Base-by-base conservation (phyloP, 2,329 filamentous ascomycete genomes). In the Aspergillus sp. region DNA sequence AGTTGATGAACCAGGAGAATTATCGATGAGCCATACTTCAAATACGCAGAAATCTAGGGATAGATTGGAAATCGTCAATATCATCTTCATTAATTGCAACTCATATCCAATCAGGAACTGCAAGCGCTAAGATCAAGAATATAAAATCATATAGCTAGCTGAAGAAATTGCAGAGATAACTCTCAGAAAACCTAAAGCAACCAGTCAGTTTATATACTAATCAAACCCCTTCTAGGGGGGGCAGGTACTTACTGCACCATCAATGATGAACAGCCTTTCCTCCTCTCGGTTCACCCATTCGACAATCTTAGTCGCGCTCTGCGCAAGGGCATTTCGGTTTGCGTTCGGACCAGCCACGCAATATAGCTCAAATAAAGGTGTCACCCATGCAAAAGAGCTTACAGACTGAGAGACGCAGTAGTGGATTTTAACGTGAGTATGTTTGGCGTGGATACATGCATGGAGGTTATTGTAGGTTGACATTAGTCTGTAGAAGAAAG, bases 181-280 rank as follows among this genome's bases (percentile, higher is more conserved):
- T 19, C 19, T 19, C 19, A 19, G 19, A 59, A 59, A 31, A 59
- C 54, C 57, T 59, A 36, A 36, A 8, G 1, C 30, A 11, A 27
- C 28, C 29, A 6, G 37, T 57, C 12, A 54, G 34, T 19, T 19
- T 19, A 19, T 4, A 19, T 19, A 19, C 19, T 19, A 19, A 19
- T 19, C 19, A 19, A 19, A 19, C 19, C 2, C 19, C 19, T 19
- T 19, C 4, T 19, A 19, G 19, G 4, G 19, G 19, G 19, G 19
- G 4, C 19, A 19, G 19, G 28, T 35, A 62, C 67, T 49, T 54
- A 97, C 91, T 35, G 90, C 93, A n/a, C 93, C 94, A 1, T 93
- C 93, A 61, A 98, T 93, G 47, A 98, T 95, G 61, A 98, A 98
- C 5, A 97, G 73, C 45, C 93, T 77, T 67, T 97, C 90, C 67